phyloP scores from a whole-genome alignment of 2,329 filamentous ascomycete species.

The Ampelomyces quisqualis region DNA sequence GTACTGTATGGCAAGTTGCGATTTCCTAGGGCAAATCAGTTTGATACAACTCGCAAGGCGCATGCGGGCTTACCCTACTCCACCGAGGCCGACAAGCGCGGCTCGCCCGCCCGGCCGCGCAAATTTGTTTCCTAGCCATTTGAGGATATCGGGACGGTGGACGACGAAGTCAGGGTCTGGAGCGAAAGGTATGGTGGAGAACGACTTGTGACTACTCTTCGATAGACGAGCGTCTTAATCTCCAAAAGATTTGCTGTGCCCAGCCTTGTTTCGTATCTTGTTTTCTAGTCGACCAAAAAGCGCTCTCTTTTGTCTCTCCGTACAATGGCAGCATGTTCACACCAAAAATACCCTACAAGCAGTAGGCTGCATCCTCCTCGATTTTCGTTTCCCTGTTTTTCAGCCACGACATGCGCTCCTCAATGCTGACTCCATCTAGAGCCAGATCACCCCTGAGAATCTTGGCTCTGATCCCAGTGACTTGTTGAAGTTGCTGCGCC shows the following conservation, averaged over 20 bases:
- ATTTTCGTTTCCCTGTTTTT: conserved; percentile 12
- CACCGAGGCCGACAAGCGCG: conserved; percentile 34
- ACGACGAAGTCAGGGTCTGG: conserved; percentile 33
- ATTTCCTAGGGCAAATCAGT: conserved; percentile 7
- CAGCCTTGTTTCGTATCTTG: too few relatives aligned
- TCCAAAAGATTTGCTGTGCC: too few relatives aligned
- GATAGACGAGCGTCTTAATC: too few relatives aligned
- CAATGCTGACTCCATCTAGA: conserved; percentile 5
- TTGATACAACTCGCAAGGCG: neutral
- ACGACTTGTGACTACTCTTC: conserved; percentile 15
- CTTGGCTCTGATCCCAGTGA: neutral
- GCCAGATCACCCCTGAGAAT: conserved; percentile 4
- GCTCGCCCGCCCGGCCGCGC: conserved; percentile 28
- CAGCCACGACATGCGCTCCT: conserved; percentile 10
- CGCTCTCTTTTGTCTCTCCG: conserved; percentile 8
- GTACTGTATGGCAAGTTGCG: conserved; percentile 25
- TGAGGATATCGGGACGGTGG: conserved; percentile 22
- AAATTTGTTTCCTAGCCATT: conserved; percentile 34
- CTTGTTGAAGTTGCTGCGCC: neutral
- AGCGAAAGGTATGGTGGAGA: conserved; percentile 31
- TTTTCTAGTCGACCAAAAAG: too few relatives aligned
- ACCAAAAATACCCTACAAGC: conserved; percentile 10
- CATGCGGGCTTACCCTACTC: conserved; percentile 17
- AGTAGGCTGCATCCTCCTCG: conserved; percentile 8
- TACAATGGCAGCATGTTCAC: conserved; percentile 3